Base-by-base conservation (phyloP, 2,329 filamentous ascomycete species). In the Leptosphaerulina australis region DNA sequence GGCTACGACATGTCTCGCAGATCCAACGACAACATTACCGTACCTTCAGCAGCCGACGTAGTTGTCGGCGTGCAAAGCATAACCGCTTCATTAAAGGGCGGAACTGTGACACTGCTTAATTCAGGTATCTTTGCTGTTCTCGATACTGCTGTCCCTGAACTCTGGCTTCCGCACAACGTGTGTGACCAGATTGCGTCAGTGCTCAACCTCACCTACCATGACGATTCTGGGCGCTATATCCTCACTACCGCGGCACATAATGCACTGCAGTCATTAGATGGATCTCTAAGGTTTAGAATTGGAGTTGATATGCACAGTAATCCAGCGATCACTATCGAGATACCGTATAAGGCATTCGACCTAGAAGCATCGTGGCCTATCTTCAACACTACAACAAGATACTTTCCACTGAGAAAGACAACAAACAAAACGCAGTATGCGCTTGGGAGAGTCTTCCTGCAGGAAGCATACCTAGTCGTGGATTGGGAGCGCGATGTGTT, bases 381-480 rank as follows among this genome's bases (percentile, higher is more conserved):
- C 81, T 65, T 88, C 4, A 75, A 83, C 44, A 83, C 85, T 59
- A 79, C 83, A 31, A 84, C 82, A 0, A 81, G 36, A 8, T 90
- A 89, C 64, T 90, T 90, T 52, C 86, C 86, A 3, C 76, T 90
- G 43, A 80, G 82, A 59, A 81, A 81, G 50, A 35, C 33, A 5
- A 75, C 82, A 11, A 77, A 81, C 47, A 77, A 78, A 26, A 76
- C 76, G 12, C 78, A 83, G 55, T 81, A 83, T 65, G 81, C 86
- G 11, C 79, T 90, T 29, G 87, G 87, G 8, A 79, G 87, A 28
- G 80, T 83, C 0, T 90, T 90, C 58, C 72, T 90, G 44, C 87
- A 90, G 64, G 87, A 90, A 68, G 81, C 86, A 2, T 80, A 80
- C 50, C 49, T 81, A 39, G 71, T 70, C 2, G 76, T 79, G 8